Conservation (phyloP, 73 alveolate species). For the Paraurostyla sp. region DNA sequence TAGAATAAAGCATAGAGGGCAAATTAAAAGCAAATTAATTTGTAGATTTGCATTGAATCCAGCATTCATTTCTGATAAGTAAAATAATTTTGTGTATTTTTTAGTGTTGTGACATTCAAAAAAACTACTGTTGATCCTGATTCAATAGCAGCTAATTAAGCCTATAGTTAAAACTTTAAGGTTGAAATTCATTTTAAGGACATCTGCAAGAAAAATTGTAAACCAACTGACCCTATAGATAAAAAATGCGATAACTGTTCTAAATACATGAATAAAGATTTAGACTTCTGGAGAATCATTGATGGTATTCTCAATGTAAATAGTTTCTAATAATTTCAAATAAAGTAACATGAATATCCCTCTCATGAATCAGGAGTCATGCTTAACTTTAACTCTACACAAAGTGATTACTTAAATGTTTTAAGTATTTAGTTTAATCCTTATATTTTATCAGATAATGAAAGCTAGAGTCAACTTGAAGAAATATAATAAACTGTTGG, state of each 20-base stretch:
- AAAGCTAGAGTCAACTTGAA: not conserved
- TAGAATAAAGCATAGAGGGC: constrained; percentile 38
- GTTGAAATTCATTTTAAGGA: constrained; percentile 44
- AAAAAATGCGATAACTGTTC: not conserved
- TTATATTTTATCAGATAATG: not conserved
- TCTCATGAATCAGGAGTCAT: not conserved
- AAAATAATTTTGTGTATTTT: not conserved
- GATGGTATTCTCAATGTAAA: not conserved
- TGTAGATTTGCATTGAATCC: constrained; percentile 62
- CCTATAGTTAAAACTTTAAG: not conserved
- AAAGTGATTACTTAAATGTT: constrained; percentile 1
- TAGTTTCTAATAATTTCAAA: not conserved
- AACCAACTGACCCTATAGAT: not conserved
- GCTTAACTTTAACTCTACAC: constrained; percentile 4
- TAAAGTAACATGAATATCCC: constrained; percentile 28
- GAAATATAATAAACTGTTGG: not conserved
- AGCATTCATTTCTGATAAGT: constrained; percentile 33
- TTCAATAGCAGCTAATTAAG: constrained; percentile 1
- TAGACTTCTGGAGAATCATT: constrained; percentile 1
- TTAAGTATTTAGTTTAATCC: not conserved
- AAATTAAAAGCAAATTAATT: constrained; percentile 12
- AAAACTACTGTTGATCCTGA: constrained; percentile 59
- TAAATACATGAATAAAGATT: not conserved
- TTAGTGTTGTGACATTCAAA: constrained; percentile 1
- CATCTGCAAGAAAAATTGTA: constrained; percentile 20